Evolutionary conservation across 2,329 filamentous ascomycete species (phyloP).

Genomic region (Ophiostoma perfectum): DNA sequence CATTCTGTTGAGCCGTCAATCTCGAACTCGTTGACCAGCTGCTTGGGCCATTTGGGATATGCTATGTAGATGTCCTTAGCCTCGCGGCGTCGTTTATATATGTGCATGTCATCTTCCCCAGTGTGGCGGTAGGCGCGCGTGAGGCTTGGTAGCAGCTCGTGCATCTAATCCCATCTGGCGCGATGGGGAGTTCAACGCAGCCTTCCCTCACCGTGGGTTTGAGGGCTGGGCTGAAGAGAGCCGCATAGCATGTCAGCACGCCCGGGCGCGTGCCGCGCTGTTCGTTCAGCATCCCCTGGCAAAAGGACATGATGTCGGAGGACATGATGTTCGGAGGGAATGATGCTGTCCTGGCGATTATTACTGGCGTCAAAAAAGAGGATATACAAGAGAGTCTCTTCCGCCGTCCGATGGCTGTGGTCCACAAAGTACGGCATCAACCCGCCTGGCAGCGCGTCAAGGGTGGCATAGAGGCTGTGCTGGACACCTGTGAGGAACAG

Average conservation of each 20-base stretch:
- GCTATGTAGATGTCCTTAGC: background rate
- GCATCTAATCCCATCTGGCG: background rate
- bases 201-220: background rate
- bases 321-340: too few relatives aligned
- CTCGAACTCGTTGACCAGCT: background rate
- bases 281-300: background rate
- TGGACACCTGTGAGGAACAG: background rate
- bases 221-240: background rate
- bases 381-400: background rate
- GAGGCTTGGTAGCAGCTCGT: background rate
- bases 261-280: background rate
- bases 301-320: background rate
- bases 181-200: background rate
- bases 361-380: background rate
- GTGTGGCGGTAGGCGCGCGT: background rate
- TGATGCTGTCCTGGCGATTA: background rate
- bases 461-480: background rate
- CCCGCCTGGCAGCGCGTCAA: background rate
- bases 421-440: too few relatives aligned
- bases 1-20: background rate
- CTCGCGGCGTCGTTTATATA: background rate
- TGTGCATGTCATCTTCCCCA: background rate
- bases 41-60: background rate
- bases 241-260: background rate
- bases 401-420: too few relatives aligned